phyloP scores from a whole-genome alignment of 2,329 filamentous ascomycete species.

The Fusarium odoratissimum region DNA sequence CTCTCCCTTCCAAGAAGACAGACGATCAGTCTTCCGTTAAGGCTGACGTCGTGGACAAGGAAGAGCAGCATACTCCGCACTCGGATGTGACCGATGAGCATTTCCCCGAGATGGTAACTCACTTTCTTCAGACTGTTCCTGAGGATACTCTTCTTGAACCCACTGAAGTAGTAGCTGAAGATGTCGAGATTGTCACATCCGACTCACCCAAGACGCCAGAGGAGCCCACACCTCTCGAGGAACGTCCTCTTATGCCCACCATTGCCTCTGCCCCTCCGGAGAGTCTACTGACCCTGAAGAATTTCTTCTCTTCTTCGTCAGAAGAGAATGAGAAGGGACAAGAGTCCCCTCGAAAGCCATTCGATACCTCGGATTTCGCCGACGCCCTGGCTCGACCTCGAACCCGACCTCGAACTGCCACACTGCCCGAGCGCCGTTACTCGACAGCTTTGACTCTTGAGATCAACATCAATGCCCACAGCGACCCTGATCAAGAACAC shows the following conservation, averaged over 20 bases:
- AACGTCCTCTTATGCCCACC: conserved; percentile 18
- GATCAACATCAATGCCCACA: conserved; percentile 30
- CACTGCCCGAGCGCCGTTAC: conserved; percentile 42
- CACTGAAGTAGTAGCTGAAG: conserved; percentile 5
- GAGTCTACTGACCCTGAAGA: conserved; percentile 20
- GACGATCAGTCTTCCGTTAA: not conserved
- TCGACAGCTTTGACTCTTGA: conserved; percentile 44
- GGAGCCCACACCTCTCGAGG: not conserved
- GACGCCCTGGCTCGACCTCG: conserved; percentile 24
- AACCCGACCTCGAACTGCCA: conserved; percentile 31
- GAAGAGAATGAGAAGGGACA: conserved; percentile 31
- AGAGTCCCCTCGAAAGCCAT: conserved; percentile 22
- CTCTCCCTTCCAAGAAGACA: not conserved
- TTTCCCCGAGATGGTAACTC: conserved; percentile 16
- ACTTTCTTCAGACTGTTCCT: conserved; percentile 37
- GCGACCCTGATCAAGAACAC: conserved; percentile 29
- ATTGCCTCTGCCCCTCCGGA: conserved; percentile 36
- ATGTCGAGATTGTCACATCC: conserved; percentile 1
- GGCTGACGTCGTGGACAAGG: not conserved
- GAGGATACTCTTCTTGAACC: conserved; percentile 37
- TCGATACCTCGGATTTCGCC: conserved; percentile 28
- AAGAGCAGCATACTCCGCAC: conserved; percentile 10
- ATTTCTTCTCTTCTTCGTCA: conserved; percentile 17
- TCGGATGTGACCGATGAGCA: conserved; percentile 3
- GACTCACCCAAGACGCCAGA: conserved; percentile 4